Base-by-base conservation (phyloP, 2,329 filamentous ascomycete genomes). In the Chaetoscypha palmicola region DNA sequence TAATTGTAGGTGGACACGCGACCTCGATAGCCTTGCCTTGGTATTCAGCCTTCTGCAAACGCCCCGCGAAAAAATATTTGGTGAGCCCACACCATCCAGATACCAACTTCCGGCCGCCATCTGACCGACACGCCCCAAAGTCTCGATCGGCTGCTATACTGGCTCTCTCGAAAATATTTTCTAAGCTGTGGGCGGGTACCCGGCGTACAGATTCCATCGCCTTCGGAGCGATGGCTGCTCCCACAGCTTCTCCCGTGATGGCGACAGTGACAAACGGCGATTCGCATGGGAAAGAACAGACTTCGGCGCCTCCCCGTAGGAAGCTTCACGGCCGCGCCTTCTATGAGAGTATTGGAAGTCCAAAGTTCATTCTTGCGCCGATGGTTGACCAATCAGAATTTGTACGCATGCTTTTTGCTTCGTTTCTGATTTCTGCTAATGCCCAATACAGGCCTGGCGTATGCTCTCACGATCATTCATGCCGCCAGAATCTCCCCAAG, bases 301-400 rank as follows among this genome's bases (percentile, higher is more conserved):
- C 28, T 30, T 9, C 10, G 14, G 9, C 22, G 14, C 8, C 21
- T 12, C 11, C 22, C 4, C 16, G 21, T 10, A 44, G 60, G 43
- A 94, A 91, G 64, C 69, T 94, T 17, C 79, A 85, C 56, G 92
- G 92, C 1, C 74, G 92, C 46, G 86, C 85, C 10, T 97, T 98
- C 63, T 98, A 97, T 61, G 81, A 96, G 68, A 94, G 86, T 61
- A 84, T 98, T 49, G 92, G 92, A 17, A 90, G 84, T 48, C 92
- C 92, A 2, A 95, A 87, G 66, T 82, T 85, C 53, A 79, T 98
- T 22, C 76, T 98, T 43, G 92, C 92, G 24, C 92, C 92, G 26
- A 98, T 98, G 92, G 92, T 98, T 17, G 91, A 98, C 61, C 87
- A 96, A 65, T 96, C 89, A 23, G 92, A 98, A 70, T 96, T 97